A percentile compares a stretch with the other conserved stretches of the same genome.
Conservation (phyloP, 441 rosid species). For the Croton laevigatus region DNA sequence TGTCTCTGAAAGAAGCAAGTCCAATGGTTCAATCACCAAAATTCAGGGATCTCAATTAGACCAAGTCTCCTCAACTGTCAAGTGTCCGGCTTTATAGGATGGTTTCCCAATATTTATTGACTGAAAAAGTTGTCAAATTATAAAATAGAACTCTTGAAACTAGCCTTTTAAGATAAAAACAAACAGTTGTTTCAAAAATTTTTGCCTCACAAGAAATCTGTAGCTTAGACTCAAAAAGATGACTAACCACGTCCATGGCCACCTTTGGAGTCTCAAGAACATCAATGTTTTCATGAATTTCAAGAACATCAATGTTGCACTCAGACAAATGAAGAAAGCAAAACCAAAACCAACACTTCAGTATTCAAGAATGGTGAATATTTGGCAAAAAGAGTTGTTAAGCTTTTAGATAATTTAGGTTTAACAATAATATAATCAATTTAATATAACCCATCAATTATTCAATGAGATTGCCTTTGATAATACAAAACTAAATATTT, state of each 20-base stretch:
- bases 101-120: background rate
- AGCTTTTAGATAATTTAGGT: background rate
- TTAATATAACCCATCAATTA: constrained; percentile 4
- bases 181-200: background rate
- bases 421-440: no score
- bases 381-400: background rate
- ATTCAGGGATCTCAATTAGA: background rate
- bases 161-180: background rate
- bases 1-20: background rate
- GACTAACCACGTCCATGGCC: background rate
- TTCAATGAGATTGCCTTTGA: background rate
- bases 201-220: background rate
- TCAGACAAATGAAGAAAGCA: background rate
- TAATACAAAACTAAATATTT: background rate
- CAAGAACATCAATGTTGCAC: background rate
- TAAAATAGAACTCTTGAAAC: background rate
- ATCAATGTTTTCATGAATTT: background rate
- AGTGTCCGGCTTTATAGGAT: background rate
- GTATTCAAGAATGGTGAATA: background rate
- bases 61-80: background rate
- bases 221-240: background rate
- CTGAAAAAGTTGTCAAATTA: background rate
- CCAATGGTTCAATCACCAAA: constrained; percentile 8
- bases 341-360: background rate
- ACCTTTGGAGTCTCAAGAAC: background rate